phyloP scores from a whole-genome alignment of 768 basidiomycete genomes.

The Mycena haematopus region DNA sequence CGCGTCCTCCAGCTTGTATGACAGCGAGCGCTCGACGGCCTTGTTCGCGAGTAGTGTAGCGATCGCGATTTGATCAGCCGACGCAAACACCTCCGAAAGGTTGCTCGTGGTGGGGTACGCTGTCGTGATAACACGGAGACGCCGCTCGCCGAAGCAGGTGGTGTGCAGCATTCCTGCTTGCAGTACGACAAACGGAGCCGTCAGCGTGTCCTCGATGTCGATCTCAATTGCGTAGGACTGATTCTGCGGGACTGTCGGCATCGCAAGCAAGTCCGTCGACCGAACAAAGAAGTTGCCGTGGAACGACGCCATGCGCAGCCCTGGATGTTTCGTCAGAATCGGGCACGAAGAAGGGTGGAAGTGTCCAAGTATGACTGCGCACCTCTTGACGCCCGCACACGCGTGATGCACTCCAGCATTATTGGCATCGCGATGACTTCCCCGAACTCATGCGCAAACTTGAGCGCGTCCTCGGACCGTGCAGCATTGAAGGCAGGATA shows the following conservation, averaged over 20 bases:
- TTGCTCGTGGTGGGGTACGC: constrained; percentile 89
- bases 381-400: constrained; percentile 97
- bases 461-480: constrained; percentile 93
- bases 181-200: constrained; percentile 88
- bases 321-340: constrained; percentile 44
- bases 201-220: constrained; percentile 93
- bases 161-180: constrained; percentile 96
- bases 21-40: constrained; percentile 87
- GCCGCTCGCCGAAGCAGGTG: constrained; percentile 89
- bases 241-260: constrained; percentile 96
- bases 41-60: constrained; percentile 88
- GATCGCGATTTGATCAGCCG: constrained; percentile 88
- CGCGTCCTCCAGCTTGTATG: constrained; percentile 88
- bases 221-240: constrained; percentile 96
- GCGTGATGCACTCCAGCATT: constrained; percentile 96
- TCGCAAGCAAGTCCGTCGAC: constrained; percentile 93
- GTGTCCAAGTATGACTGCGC: constrained; percentile 16
- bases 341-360: constrained; percentile 12
- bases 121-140: constrained; percentile 89
- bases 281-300: constrained; percentile 99
- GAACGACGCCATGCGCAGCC: constrained; percentile 95
- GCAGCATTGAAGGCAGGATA: constrained; percentile 98
- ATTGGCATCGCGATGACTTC: constrained; percentile 92
- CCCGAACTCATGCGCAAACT: constrained; percentile 98
- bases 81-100: constrained; percentile 88